Conservation (phyloP, 2,329 filamentous ascomycete genomes). For the Furcasterigmium sp. region DNA sequence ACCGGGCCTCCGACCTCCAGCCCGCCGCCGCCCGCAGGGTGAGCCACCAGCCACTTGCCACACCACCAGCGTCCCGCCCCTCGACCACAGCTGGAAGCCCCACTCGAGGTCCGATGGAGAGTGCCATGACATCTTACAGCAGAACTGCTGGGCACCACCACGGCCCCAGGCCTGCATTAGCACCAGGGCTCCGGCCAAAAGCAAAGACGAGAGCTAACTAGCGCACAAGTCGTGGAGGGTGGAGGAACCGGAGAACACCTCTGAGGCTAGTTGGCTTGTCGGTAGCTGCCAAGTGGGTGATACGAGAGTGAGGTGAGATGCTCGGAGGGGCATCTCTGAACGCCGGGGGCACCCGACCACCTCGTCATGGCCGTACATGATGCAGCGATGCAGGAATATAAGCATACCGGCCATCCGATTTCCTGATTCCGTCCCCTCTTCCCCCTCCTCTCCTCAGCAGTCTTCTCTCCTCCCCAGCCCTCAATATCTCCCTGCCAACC, state of each 20-base stretch:
- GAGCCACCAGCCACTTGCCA: neutral
- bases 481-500: conserved; percentile 8
- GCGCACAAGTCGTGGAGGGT: neutral
- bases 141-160: conserved; percentile 7
- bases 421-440: conserved; percentile 1
- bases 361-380: neutral
- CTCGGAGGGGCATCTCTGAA: no score
- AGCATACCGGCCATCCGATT: conserved; percentile 10
- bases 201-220: neutral
- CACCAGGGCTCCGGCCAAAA: conserved; percentile 5
- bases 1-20: no score
- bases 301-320: no score
- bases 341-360: no score
- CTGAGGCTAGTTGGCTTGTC: neutral
- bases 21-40: no score
- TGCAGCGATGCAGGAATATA: conserved; percentile 8
- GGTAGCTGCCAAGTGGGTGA: conserved; percentile 10
- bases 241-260: neutral
- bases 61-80: no score
- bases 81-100: no score
- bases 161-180: conserved; percentile 12
- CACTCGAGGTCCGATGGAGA: conserved; percentile 4
- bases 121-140: conserved; percentile 11
- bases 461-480: conserved; percentile 5
- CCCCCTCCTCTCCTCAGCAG: conserved; percentile 7